Evolutionary conservation across 1,284 basidiomycete species (phyloP).

Genomic region (Pholiota adiposa): DNA sequence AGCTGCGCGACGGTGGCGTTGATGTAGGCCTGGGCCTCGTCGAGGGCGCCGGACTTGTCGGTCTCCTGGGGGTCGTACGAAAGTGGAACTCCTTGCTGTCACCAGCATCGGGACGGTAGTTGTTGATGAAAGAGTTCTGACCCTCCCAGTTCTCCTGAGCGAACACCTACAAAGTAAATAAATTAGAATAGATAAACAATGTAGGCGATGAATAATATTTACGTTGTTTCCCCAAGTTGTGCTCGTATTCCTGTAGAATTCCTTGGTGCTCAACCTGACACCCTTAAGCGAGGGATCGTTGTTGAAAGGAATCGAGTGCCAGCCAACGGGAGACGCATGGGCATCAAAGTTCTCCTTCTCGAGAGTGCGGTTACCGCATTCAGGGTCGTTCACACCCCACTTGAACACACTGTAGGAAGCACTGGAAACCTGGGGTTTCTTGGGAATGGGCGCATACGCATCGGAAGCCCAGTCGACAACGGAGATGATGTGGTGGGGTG

Average conservation of each 20-base stretch:
- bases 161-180: slow-evolving; percentile 50
- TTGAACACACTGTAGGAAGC: slow-evolving; percentile 72
- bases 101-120: slow-evolving; percentile 80
- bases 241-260: slow-evolving; percentile 66
- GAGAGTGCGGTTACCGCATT: slow-evolving; percentile 58
- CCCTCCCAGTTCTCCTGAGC: slow-evolving; percentile 93
- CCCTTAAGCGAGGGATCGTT: slow-evolving; percentile 54
- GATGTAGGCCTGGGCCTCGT: slow-evolving; percentile 80
- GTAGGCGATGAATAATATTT: slow-evolving; percentile 16
- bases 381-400: slow-evolving; percentile 80
- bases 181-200: slow-evolving; percentile 7
- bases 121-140: slow-evolving; percentile 71
- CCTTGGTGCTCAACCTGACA: slow-evolving; percentile 32
- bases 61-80: slow-evolving; percentile 64
- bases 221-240: slow-evolving; percentile 93
- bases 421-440: slow-evolving; percentile 35
- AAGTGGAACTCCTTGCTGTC: slow-evolving; percentile 66
- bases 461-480: slow-evolving; percentile 87
- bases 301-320: slow-evolving; percentile 75
- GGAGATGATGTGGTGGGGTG: slow-evolving; percentile 74
- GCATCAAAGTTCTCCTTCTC: slow-evolving; percentile 69
- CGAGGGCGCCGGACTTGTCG: slow-evolving; percentile 52
- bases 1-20: slow-evolving; percentile 88
- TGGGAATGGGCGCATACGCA: slow-evolving; percentile 52
- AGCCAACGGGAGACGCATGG: slow-evolving; percentile 84